Evolutionary conservation across 257 asterid genomes (phyloP), one percentile per base, ranked within the genome.

Genomic region (Gardenia jasminoides): DNA sequence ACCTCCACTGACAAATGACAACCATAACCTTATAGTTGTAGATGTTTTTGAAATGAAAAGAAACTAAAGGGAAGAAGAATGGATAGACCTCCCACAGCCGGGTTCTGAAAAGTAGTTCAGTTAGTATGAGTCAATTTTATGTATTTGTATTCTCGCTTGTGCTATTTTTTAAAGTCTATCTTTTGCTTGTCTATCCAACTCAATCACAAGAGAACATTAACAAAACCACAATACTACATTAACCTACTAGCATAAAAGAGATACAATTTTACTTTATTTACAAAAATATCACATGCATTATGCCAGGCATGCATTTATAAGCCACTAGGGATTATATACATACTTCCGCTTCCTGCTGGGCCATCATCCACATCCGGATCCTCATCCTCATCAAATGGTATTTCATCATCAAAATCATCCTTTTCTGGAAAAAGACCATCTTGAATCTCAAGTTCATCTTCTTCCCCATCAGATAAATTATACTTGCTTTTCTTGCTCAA

Each of bases 401-500:
- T 81, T 44, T 90, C 97, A 54, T 93, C 98, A 68, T 93, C 96
- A 85, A 82, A 96, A 87, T 96, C 99, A 83, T 96, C 99, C 81
- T 87, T 83, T 80, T 82, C 97, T 11, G 79, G 85, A 67, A 89
- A 80, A 19, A 85, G 84, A 67, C 80, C 70, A 39, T 74, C 94
- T 76, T 56, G 88, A 78, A 83, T 64, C 69, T 84, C 97, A 80
- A 95, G 85, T 68, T 89, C 96, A 46, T 96, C 99, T 43, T 96
- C 99, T 85, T 93, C 97, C 36, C 94, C 99, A 75, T 96, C 99
- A 70, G 98, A 92, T 61, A 96, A 83, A 87, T 92, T 93, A 83
- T 77, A 96, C 87, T 90, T 92, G 85, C 86, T 85, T 80, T 85
- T 87, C 86, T 89, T 93, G 84, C 87, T 96, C 88, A 85, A 33